Evolutionary conservation across 495 filamentous ascomycete genomes (phyloP), one percentile per base, ranked within the genome.

Genomic region (Xylaria castorea): DNA sequence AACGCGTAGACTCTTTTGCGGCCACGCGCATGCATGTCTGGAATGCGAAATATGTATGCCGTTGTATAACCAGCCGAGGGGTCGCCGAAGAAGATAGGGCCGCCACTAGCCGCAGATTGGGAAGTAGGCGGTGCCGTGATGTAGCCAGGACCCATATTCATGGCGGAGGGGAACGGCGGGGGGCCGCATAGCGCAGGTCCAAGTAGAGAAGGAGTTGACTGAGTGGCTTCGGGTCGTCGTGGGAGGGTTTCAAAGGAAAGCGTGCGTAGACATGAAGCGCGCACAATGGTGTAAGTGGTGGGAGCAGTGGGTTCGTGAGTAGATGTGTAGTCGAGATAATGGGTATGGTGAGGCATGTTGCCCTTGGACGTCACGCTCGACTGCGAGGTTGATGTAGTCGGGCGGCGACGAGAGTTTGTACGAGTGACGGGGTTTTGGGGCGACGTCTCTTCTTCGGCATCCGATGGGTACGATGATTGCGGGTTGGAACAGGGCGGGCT

Each of bases 31-130:
- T 94, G 91, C 27, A 94, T 87, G 79, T 98, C 95, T 22, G 91
- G 90, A 12, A 97, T 91, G 30, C 93, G 93, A 79, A 98, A 97
- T 76, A 97, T 92, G 80, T 93, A 97, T 70, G 95, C 95, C 14
- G 95, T 95, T 3, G 95, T 97, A 82, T 95, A 97, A 57, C 95
- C 95, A 4, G 91, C 89, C 1, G 87, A 82, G 4, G 91, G 87
- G 75, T 97, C 94, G 32, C 94, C 94, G 74, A 97, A 98, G 75
- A 93, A 93, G 51, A 98, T 87, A 14, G 93, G 93, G 0, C 95
- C 94, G 20, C 87, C 86, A 30, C 85, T 87, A 1, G 81, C 79
- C 9, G 83, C 81, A 32, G 78, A 78, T 63, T 80, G 78, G 4
- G 70, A 80, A 63, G 70, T 83, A 71, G 73, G 80, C 51, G 77